Evolutionary conservation across 1,139 yeast species (phyloP), one percentile per base, ranked within the genome.

Genomic region (Eremothecium cymbalariae): DNA sequence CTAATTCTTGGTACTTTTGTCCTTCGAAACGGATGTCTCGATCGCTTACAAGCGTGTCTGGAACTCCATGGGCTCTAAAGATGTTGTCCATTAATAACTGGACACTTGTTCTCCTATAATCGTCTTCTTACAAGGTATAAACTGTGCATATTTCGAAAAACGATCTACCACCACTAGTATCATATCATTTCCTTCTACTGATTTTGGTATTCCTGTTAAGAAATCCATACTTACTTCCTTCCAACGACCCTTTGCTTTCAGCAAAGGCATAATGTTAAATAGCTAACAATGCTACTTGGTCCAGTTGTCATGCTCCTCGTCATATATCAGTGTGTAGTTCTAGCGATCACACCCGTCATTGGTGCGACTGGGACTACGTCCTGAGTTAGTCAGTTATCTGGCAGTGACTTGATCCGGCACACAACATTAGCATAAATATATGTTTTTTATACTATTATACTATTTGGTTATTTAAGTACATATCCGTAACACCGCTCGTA

Each of bases 131-230:
- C 29, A 26, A 12, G 29, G 20, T 8, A 26, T 26, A 8, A 26
- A 14, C 19, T 12, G 8, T 13, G 19, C 18, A 14, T 8, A 14
- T 12, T 46, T 46, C 8, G 39, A 32, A 18, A 46, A 41, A 8
- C 39, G 16, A 19, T 45, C 43, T 3, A 41, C 44, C 6, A 44
- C 44, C 2, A 42, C 45, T 22, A 44, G 9, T 12, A 36, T 41
- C 34, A 41, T 37, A 21, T 42, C 34, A 5, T 34, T 23, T 2
- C 20, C 28, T 5, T 17, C 14, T 8, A 15, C 18, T 4, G 37
- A 19, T 9, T 21, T 11, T 4, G 42, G 41, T 2, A 36, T 6
- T n/a, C 45, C 45, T 15, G 41, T 12, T 4, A 28, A 20, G 14
- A 42, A 43, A 27, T 40, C 43, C 8, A 41, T 32, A 3, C 41